phyloP scores from a whole-genome alignment of 2,329 filamentous ascomycete genomes.

The Colletotrichum australisinense region DNA sequence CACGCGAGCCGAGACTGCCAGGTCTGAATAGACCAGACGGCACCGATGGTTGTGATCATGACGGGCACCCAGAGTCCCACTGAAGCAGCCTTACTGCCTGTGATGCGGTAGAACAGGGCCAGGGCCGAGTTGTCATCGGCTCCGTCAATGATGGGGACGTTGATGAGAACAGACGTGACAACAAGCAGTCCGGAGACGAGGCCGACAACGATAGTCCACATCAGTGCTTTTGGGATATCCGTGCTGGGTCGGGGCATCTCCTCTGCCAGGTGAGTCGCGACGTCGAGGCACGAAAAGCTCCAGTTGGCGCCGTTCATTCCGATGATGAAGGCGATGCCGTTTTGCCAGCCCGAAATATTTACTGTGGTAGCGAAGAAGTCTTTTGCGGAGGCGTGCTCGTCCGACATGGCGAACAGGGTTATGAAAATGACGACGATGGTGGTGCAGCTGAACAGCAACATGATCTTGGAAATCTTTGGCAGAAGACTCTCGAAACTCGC shows the following conservation, averaged over 20 bases:
- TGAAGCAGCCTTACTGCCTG: not conserved
- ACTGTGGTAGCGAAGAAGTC: conserved; percentile 39
- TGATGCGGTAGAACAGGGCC: not conserved
- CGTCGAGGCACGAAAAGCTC: conserved; percentile 45
- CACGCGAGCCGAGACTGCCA: not conserved
- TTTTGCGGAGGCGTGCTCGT: conserved; percentile 31
- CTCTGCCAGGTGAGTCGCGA: conserved; percentile 32
- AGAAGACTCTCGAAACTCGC: conserved; percentile 40
- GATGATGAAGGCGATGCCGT: conserved; percentile 44
- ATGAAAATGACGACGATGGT: conserved; percentile 40
- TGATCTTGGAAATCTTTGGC: conserved; percentile 41
- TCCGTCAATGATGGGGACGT: not conserved
- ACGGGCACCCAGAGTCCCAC: not conserved
- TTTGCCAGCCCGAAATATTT: conserved; percentile 41
- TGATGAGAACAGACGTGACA: not conserved
- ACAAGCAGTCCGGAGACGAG: not conserved
- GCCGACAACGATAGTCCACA: not conserved
- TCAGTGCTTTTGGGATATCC: not conserved
- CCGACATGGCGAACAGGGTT: conserved; percentile 42
- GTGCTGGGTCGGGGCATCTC: not conserved
- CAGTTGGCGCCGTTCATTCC: conserved; percentile 44
- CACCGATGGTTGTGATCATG: not conserved
- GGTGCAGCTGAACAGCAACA: conserved; percentile 41
- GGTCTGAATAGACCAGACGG: not conserved
- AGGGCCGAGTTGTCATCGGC: not conserved